Evolutionary conservation across 2,329 filamentous ascomycete species (phyloP).

Genomic region (Monilinia laxa): DNA sequence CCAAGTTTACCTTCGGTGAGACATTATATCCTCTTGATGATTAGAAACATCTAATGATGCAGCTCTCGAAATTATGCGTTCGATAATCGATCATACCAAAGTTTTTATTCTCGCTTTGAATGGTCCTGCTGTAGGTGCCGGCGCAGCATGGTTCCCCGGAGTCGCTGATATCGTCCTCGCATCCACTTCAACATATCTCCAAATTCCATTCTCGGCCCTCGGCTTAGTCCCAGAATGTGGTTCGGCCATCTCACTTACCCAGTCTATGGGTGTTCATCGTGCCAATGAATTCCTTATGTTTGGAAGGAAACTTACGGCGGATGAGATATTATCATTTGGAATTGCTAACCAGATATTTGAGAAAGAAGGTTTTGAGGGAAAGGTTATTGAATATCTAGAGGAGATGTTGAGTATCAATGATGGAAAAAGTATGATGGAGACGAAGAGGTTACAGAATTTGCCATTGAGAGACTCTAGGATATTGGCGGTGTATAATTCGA

Average conservation of each 20-base stretch:
- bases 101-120: slow-evolving; percentile 52
- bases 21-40: neutral
- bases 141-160: slow-evolving; percentile 52
- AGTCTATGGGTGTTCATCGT: slow-evolving; percentile 50
- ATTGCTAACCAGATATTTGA: slow-evolving; percentile 49
- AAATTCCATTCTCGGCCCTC: slow-evolving; percentile 50
- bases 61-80: slow-evolving; percentile 44
- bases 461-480: slow-evolving; percentile 46
- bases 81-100: slow-evolving; percentile 51
- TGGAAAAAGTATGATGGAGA: slow-evolving; percentile 54
- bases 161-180: slow-evolving; percentile 51
- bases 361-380: slow-evolving; percentile 44
- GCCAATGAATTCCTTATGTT: slow-evolving; percentile 55
- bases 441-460: slow-evolving; percentile 51
- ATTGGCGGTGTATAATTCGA: slow-evolving; percentile 48
- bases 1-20: slow-evolving; percentile 30
- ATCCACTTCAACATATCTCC: slow-evolving; percentile 46
- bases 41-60: neutral
- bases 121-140: slow-evolving; percentile 51
- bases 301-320: slow-evolving; percentile 46
- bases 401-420: slow-evolving; percentile 48
- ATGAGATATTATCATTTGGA: slow-evolving; percentile 47
- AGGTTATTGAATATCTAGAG: slow-evolving; percentile 46
- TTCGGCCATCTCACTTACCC: slow-evolving; percentile 47
- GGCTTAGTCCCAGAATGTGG: slow-evolving; percentile 52